Evolutionary conservation across 257 asterid species (phyloP).

Genomic region (Nicotiana tabacum): DNA sequence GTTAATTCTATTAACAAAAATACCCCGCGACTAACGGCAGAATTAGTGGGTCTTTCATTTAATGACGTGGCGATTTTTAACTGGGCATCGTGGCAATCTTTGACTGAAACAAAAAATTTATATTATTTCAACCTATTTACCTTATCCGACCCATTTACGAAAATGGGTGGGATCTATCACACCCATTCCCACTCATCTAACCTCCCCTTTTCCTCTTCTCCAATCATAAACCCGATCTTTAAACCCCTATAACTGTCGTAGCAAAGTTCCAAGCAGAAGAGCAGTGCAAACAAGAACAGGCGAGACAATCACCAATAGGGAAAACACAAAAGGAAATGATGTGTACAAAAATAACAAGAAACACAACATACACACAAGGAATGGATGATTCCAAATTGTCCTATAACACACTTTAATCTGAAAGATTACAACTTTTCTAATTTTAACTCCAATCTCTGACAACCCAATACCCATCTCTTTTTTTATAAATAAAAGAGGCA

Average conservation of each 20-base stretch:
- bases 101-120: too few species aligned
- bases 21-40: too few species aligned
- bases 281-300: conserved; percentile 89
- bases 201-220: too few species aligned
- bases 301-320: conserved; percentile 61
- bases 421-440: conserved; percentile 46
- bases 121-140: too few species aligned
- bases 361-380: conserved; percentile 59
- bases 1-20: too few species aligned
- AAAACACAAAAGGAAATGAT: conserved; percentile 65
- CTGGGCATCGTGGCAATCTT: too few species aligned
- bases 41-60: too few species aligned
- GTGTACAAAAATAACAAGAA: conserved; percentile 59
- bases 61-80: too few species aligned
- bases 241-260: neutral
- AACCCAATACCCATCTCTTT: conserved; percentile 39
- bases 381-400: conserved; percentile 72
- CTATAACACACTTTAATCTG: conserved; percentile 39
- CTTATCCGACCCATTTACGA: too few species aligned
- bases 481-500: neutral
- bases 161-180: too few species aligned
- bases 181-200: too few species aligned
- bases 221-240: too few species aligned
- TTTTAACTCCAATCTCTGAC: conserved; percentile 45
- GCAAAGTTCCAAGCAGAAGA: conserved; percentile 72